A percentile compares a stretch with the other conserved stretches of the same genome.
phyloP scores from a whole-genome alignment of 495 filamentous ascomycete species.

The Lepraria neglecta region DNA sequence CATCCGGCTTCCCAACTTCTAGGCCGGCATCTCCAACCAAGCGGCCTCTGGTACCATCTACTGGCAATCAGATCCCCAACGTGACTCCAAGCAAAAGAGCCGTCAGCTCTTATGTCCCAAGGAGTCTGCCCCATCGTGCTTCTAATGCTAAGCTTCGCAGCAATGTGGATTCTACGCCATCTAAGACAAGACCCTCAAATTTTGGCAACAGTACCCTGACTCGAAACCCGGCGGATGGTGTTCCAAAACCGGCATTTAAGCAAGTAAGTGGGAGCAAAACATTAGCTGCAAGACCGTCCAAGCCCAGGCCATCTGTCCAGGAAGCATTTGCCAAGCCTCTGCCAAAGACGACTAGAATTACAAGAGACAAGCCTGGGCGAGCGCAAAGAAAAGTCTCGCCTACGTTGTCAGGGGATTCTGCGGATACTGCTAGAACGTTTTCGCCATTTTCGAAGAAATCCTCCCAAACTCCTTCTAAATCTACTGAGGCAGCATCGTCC shows the following conservation, averaged over 20 bases:
- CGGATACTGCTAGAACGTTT: not conserved
- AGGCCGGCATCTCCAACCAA: conserved; percentile 27
- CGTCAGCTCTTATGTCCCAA: conserved; percentile 34
- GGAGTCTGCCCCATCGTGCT: conserved; percentile 21
- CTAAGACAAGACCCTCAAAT: conserved; percentile 40
- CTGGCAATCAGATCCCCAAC: conserved; percentile 28
- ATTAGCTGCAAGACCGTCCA: conserved; percentile 18
- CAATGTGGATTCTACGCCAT: conserved; percentile 38
- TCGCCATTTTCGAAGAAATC: not conserved
- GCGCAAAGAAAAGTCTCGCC: not conserved
- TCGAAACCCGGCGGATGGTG: not conserved
- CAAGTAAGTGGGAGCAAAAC: conserved; percentile 35
- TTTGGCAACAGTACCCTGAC: conserved; percentile 31
- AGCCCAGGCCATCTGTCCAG: conserved; percentile 15
- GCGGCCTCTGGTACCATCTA: conserved; percentile 27
- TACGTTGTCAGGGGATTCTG: not conserved
- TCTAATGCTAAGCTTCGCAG: conserved; percentile 21
- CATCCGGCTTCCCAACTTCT: conserved; percentile 31
- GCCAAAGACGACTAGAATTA: not conserved
- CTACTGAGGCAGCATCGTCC: conserved; percentile 10
- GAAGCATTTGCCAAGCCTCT: conserved; percentile 14
- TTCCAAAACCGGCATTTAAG: conserved; percentile 14
- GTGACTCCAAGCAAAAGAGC: conserved; percentile 32
- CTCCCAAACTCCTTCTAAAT: not conserved
- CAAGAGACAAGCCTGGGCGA: not conserved